Evolutionary conservation across 2,329 filamentous ascomycete genomes (phyloP), one percentile per base, ranked within the genome.

Genomic region (Pseudocercospora vitis): DNA sequence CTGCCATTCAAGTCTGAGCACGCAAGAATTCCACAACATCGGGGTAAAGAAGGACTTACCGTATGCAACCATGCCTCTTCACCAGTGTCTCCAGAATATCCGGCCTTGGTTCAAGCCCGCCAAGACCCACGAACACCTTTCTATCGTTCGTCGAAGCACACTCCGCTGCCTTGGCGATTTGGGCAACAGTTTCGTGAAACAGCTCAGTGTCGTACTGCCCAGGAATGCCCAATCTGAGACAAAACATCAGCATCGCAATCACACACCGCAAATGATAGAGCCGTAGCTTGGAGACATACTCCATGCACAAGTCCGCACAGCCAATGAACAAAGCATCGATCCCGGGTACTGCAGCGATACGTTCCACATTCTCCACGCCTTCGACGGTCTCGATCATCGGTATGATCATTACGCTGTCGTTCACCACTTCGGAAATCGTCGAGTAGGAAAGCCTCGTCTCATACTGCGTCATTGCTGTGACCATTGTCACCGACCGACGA

Each of bases 401-500:
- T 48, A 52, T 56, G 29, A 56, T 49, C 24, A 52, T 16, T 3
- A 56, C 53, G 2, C 44, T 24, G 26, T 48, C 53, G 18, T 56
- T 56, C 23, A 56, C 48, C 4, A 56, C 53, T 26, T 39, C 33
- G 9, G 53, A 4, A 19, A 56, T 56, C 7, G 53, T 52, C 7
- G 53, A 48, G 33, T 56, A 56, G 8, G 53, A 56, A 3, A 56
- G 48, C 23, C 53, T 31, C 1, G 53, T 56, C 23, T 56, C 53
- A 24, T 56, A 56, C 14, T 56, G 53, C 11, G 53, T 56, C 53
- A 56, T 56, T 28, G 53, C 48, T 28, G 53, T 31, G 28, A 56
- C 53, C 53, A 56, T 56, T 16, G 53, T 56, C 18, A 56, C 53
- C 6, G 48, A 56, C 14, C 53, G 53, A 39, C 48, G 53, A n/a